Percentiles rank a stretch among this genome's conserved stretches.
Evolutionary conservation across 1,284 basidiomycete species (phyloP).

Genomic region (Cutaneotrichosporon sp.): DNA sequence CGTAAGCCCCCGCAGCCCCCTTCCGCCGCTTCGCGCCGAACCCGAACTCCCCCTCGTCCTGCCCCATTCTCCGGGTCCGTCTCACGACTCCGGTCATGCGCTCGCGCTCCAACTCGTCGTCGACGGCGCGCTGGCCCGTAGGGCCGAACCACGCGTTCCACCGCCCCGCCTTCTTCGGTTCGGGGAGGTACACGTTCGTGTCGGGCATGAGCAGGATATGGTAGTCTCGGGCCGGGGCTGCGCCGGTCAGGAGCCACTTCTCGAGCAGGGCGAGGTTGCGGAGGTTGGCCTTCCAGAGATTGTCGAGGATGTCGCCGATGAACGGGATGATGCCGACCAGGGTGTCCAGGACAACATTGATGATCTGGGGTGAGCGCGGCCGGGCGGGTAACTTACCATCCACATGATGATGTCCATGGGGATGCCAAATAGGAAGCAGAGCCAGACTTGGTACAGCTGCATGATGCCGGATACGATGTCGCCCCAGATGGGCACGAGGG

Average conservation of each 20-base stretch:
- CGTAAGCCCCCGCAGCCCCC: not conserved
- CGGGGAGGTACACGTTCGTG: constrained; percentile 37
- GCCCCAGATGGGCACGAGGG: constrained; percentile 47
- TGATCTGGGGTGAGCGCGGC: constrained; percentile 20
- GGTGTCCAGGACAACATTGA: constrained; percentile 43
- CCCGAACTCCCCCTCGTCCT: constrained; percentile 31
- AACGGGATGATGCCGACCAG: constrained; percentile 45
- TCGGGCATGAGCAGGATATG: constrained; percentile 49
- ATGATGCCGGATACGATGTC: constrained; percentile 44
- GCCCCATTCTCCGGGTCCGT: constrained; percentile 41
- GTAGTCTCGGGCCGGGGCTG: constrained; percentile 23
- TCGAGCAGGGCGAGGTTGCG: constrained; percentile 45
- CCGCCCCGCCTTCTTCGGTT: constrained; percentile 18
- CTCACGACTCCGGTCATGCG: constrained; percentile 30
- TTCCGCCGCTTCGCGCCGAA: not conserved
- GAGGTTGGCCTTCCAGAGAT: constrained; percentile 49
- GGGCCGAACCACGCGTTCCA: constrained; percentile 17
- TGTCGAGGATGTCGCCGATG: constrained; percentile 48
- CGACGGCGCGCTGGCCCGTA: constrained; percentile 4
- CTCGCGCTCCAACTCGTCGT: constrained; percentile 22
- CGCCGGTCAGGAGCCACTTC: constrained; percentile 36
- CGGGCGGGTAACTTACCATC: constrained; percentile 39
- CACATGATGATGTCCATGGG: constrained; percentile 28
- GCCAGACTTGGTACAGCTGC: constrained; percentile 47
- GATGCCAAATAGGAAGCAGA: constrained; percentile 45